phyloP scores from a whole-genome alignment of 2,329 filamentous ascomycete genomes.

The Monosporascus sp. region DNA sequence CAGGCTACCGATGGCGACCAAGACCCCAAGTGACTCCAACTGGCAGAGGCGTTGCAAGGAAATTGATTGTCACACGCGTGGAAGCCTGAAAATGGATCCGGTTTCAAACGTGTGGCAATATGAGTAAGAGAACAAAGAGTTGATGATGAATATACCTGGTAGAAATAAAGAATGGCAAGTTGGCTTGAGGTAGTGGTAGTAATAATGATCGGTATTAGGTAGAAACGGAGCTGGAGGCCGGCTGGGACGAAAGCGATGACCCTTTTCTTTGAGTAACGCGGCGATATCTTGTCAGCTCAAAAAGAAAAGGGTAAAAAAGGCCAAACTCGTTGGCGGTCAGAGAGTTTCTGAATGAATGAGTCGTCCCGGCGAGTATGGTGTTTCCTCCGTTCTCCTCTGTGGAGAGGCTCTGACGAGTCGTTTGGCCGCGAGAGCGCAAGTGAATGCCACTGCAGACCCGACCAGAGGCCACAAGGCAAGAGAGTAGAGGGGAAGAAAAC shows the following conservation, averaged over 20 bases:
- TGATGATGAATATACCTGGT: background rate
- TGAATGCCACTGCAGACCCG: conserved; percentile 42
- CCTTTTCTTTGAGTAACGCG: conserved; percentile 12
- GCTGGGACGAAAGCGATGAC: background rate
- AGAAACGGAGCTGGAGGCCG: conserved; percentile 1
- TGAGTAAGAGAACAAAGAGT: conserved; percentile 13
- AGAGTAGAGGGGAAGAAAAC: conserved; percentile 8
- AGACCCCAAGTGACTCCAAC: conserved; percentile 17
- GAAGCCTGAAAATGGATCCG: conserved; percentile 26
- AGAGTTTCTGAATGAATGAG: background rate
- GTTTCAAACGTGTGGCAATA: conserved; percentile 23
- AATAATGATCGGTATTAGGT: background rate
- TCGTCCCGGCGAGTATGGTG: conserved; percentile 6
- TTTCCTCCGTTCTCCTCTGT: conserved; percentile 8
- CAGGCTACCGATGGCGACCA: conserved; percentile 6
- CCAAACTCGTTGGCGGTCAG: conserved; percentile 9
- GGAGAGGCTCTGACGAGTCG: background rate
- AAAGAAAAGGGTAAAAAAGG: background rate
- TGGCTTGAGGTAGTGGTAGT: background rate
- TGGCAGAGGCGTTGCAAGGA: conserved; percentile 16
- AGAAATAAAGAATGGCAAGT: conserved; percentile 12
- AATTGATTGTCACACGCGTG: conserved; percentile 20
- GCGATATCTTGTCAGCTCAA: background rate
- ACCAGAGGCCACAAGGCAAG: conserved; percentile 12
- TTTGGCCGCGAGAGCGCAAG: conserved; percentile 42